Conservation (phyloP, 768 basidiomycete species). For the Suillus cothurnatus region DNA sequence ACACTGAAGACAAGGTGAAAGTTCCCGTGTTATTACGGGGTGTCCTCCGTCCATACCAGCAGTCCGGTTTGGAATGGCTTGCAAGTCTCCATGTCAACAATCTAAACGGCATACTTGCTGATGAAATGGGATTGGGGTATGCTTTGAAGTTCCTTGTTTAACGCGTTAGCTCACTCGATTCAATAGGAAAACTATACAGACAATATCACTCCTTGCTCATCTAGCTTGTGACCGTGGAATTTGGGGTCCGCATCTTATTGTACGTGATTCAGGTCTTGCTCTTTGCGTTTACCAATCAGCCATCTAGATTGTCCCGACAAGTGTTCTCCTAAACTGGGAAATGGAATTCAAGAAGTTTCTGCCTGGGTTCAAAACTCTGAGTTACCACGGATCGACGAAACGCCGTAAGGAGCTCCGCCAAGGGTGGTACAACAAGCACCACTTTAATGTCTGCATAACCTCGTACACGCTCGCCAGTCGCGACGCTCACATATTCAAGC, state of each 20-base stretch:
- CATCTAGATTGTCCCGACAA: constrained; percentile 80
- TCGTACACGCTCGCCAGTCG: constrained; percentile 92
- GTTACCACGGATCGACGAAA: constrained; percentile 89
- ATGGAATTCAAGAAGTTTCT: constrained; percentile 97
- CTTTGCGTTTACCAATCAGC: constrained; percentile 21
- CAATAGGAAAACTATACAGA: constrained; percentile 91
- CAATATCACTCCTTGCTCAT: constrained; percentile 91
- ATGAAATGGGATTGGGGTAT: constrained; percentile 95
- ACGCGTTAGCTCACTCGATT: not conserved
- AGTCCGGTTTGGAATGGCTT: constrained; percentile 93
- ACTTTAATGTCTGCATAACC: constrained; percentile 94
- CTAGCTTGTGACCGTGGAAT: constrained; percentile 89
- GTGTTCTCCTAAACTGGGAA: constrained; percentile 94
- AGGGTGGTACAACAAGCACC: constrained; percentile 88
- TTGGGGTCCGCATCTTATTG: constrained; percentile 91
- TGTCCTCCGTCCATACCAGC: constrained; percentile 88
- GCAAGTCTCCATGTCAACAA: constrained; percentile 82
- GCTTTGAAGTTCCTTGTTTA: constrained; percentile 27
- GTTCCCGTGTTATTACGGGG: constrained; percentile 83
- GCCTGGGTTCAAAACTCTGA: constrained; percentile 82
- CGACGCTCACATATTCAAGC: constrained; percentile 89
- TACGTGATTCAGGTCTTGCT: constrained; percentile 32
- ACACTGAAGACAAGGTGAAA: constrained; percentile 54
- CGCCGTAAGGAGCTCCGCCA: constrained; percentile 87
- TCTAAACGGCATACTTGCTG: constrained; percentile 83